Percentiles rank a stretch among this genome's conserved stretches.
These are phyloP conservation scores for Colletotrichum caudatum DNA, from an alignment of 2,329 filamentous ascomycete genomes.

Conservation along the genomic window DNA sequence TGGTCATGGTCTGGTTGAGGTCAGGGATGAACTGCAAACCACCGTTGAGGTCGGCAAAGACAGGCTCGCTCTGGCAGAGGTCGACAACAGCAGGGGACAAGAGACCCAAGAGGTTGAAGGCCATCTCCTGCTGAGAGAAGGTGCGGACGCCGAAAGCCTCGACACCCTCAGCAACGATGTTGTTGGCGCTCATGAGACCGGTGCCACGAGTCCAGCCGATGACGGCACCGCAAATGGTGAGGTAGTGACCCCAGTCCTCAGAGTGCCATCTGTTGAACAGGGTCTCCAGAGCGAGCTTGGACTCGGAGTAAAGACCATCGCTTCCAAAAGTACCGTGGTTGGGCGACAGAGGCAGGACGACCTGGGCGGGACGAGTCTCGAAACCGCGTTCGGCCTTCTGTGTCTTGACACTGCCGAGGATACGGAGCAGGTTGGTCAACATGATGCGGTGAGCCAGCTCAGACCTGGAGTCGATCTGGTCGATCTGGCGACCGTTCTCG, in stretches of 20 bases:
- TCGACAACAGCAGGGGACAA: conserved; percentile 96
- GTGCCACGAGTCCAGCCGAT: conserved; percentile 99
- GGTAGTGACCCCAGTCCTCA: conserved; percentile 96
- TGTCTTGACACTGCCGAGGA: conserved; percentile 89
- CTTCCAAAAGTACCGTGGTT: conserved; percentile 99
- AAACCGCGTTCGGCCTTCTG: conserved; percentile 91
- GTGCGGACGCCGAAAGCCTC: conserved; percentile 97
- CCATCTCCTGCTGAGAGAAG: conserved; percentile 99
- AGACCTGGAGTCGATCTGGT: conserved; percentile 95
- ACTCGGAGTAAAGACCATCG: conserved; percentile 98
- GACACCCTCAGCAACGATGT: conserved; percentile 95
- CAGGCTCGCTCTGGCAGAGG: conserved; percentile 93
- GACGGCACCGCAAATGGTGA: conserved; percentile 97
- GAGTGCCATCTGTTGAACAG: conserved; percentile 99
- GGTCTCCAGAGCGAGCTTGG: conserved; percentile 95
- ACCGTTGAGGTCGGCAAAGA: conserved; percentile 97
- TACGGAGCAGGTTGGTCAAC: conserved; percentile 94
- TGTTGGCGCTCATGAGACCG: conserved; percentile 97
- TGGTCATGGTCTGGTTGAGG: conserved; percentile 93
- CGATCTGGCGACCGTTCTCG: conserved; percentile 95
- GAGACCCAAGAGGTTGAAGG: conserved; percentile 95
- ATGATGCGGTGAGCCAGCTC: conserved; percentile 99
- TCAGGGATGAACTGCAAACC: conserved; percentile 98
- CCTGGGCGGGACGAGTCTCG: conserved; percentile 95
- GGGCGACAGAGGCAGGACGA: conserved; percentile 93